phyloP scores from a whole-genome alignment of 805 yeast genomes.

The Lipomyces orientalis region DNA sequence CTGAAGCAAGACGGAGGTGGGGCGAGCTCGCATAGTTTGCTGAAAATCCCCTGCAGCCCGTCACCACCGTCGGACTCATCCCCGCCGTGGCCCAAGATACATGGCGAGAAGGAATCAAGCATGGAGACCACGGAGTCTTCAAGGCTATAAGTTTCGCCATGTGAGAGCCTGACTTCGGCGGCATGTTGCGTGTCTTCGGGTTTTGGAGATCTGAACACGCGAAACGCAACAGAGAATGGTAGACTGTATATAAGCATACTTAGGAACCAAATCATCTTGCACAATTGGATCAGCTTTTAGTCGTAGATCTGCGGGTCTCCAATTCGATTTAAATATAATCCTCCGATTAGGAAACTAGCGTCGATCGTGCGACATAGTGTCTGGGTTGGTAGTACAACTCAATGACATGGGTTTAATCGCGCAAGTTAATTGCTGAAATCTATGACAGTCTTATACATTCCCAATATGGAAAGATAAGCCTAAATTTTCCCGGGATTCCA shows the following conservation, averaged over 20 bases:
- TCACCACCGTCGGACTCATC: background rate
- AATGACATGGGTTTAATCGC: background rate
- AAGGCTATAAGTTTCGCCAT: background rate
- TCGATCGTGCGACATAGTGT: background rate
- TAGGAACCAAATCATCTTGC: background rate
- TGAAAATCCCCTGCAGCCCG: background rate
- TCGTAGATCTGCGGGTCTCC: background rate
- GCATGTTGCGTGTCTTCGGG: background rate
- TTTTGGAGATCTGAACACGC: slow-evolving; percentile 1
- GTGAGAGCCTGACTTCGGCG: background rate
- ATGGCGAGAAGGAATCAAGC: background rate
- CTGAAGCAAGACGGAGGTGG: slow-evolving; percentile 37
- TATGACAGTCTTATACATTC: background rate
- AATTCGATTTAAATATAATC: background rate
- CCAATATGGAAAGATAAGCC: background rate
- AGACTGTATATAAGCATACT: background rate
- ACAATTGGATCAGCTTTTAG: background rate
- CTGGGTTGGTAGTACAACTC: background rate
- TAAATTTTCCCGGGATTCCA: no score
- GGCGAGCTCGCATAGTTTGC: slow-evolving; percentile 28
- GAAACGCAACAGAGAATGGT: background rate
- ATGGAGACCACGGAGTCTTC: slow-evolving; percentile 9
- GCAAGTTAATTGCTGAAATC: background rate
- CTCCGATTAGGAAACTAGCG: background rate
- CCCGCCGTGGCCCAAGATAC: background rate